A percentile compares a stretch with the other conserved stretches of the same genome.
phyloP scores from a whole-genome alignment of 2,329 filamentous ascomycete species.

The Emmonsia crescens region DNA sequence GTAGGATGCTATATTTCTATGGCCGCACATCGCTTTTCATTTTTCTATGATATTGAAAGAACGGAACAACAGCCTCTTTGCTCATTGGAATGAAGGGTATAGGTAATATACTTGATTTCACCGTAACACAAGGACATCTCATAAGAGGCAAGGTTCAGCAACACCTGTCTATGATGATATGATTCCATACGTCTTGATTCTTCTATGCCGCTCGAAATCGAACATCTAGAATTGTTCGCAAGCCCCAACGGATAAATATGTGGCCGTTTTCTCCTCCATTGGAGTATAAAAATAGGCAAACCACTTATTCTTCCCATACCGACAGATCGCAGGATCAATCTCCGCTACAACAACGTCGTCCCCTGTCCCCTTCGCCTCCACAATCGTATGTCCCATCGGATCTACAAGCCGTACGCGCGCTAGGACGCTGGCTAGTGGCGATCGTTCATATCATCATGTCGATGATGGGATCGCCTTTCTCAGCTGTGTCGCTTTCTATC shows the following conservation, averaged over 20 bases:
- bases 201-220: neutral
- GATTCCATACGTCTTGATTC: slow-evolving; percentile 3
- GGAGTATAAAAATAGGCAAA: neutral
- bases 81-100: neutral
- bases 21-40: too few relatives aligned
- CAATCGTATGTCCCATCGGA: neutral
- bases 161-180: neutral
- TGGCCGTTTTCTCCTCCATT: neutral
- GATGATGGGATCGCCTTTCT: neutral
- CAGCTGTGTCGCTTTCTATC: neutral
- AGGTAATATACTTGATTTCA: neutral
- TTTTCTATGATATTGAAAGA: too few relatives aligned
- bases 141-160: neutral
- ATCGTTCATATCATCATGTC: slow-evolving; percentile 4
- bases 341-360: slow-evolving; percentile 4
- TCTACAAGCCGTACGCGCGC: neutral
- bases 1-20: too few relatives aligned
- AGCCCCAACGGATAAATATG: neutral
- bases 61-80: neutral
- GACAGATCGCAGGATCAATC: neutral
- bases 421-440: neutral
- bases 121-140: neutral
- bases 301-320: neutral
- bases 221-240: neutral
- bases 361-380: neutral